Evolutionary conservation across 352 stramenopile genomes (phyloP), one percentile per base, ranked within the genome.

Genomic region (Nothophytophthora sp.): DNA sequence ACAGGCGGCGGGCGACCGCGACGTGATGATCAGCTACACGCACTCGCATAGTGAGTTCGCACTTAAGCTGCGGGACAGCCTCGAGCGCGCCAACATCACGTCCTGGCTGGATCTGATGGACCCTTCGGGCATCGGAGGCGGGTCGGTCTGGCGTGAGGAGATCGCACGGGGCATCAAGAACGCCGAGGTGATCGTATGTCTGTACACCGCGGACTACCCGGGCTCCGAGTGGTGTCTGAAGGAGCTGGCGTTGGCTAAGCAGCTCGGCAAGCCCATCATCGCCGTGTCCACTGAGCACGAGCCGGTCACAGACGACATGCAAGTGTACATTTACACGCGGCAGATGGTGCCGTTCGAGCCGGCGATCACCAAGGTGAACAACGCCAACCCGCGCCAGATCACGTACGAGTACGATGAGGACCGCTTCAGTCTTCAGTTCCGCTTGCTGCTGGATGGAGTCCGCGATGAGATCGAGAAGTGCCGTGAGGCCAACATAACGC

Each of bases 11-110:
- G 84, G 84, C 5, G 81, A 86, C 29, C 84, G 84, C 24, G 84
- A 95, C 37, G 84, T 95, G 12, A 92, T 95, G 81, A 95, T 95
- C 57, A 90, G 76, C 51, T 95, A 95, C 66, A 92, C 84, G 16
- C 84, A 92, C 56, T 90, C 84, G 15, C 81, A 91, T 47, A 57
- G 62, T 25, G 73, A 88, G 43, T 92, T 94, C 61, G 83, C 81
- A 4, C 67, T 70, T 4, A 85, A 88, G 37, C 64, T 91, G 50
- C 80, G 80, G 13, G 63, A 84, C 49, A 81, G 67, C 28, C 67
- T 94, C 16, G 83, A 94, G 55, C 60, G 73, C 37, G 81, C 76
- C 12, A 90, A 81, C 36, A 60, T 94, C 39, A 94, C 83, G 33
- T 80, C 74, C 11, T 94, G 78, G 83, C 67, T 92, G 16, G 78